These are phyloP conservation scores for Parasarocladium wereldwijsianum DNA, from an alignment of 2,329 filamentous ascomycete genomes.

Conservation along the genomic window DNA sequence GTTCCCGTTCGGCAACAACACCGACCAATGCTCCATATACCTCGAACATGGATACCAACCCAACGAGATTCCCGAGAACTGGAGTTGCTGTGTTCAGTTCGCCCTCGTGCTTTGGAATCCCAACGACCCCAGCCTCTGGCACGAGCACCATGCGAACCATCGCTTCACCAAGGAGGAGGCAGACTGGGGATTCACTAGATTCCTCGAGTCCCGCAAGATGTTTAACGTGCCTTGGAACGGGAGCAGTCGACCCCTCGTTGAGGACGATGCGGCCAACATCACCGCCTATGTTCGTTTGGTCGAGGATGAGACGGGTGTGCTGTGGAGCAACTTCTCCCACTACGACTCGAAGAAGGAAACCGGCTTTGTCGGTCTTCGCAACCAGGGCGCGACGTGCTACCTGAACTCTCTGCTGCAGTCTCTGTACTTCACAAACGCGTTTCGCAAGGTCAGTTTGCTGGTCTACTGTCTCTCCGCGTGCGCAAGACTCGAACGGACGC, in stretches of 20 bases:
- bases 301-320: constrained; percentile 73
- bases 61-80: constrained; percentile 66
- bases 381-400: constrained; percentile 89
- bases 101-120: constrained; percentile 88
- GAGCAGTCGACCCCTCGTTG: constrained; percentile 51
- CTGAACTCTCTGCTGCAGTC: constrained; percentile 75
- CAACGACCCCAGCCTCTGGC: constrained; percentile 75
- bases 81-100: constrained; percentile 95
- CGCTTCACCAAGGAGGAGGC: constrained; percentile 93
- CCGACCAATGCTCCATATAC: constrained; percentile 88
- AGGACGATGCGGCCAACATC: constrained; percentile 64
- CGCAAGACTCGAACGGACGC: constrained; percentile 7
- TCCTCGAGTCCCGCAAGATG: constrained; percentile 74
- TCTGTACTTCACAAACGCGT: constrained; percentile 78
- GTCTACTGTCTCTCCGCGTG: constrained; percentile 4
- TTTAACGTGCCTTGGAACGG: constrained; percentile 68
- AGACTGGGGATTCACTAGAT: constrained; percentile 98
- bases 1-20: constrained; percentile 90
- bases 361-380: constrained; percentile 89
- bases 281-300: constrained; percentile 72
- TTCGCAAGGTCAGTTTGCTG: constrained; percentile 65
- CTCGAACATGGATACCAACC: constrained; percentile 85
- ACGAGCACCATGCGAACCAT: constrained; percentile 76
- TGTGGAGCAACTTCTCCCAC: constrained; percentile 85
- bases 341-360: constrained; percentile 99